Evolutionary conservation across 495 filamentous ascomycete genomes (phyloP).

Genomic region (Podospora sp.): DNA sequence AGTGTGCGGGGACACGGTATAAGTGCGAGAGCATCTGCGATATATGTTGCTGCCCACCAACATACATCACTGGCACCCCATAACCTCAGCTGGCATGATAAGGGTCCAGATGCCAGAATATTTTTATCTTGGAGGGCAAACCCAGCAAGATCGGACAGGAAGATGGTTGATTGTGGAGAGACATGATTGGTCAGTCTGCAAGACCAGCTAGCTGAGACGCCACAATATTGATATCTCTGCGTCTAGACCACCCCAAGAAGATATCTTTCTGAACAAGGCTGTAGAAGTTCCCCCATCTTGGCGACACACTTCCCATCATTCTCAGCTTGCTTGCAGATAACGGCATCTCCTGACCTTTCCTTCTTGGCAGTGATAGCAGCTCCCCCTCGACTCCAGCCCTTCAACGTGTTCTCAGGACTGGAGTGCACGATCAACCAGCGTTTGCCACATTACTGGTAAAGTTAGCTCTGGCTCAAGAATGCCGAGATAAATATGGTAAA

Average conservation of each 20-base stretch:
- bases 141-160: neutral
- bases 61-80: neutral
- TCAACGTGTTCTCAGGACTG: too few species aligned
- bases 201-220: neutral
- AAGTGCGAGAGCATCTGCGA: neutral
- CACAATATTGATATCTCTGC: neutral
- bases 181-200: neutral
- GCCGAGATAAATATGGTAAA: neutral
- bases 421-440: too few species aligned
- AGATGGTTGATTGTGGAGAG: neutral
- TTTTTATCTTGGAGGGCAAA: neutral
- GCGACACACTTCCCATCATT: neutral
- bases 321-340: neutral
- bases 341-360: too few species aligned
- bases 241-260: neutral
- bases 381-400: too few species aligned
- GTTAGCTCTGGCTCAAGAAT: neutral
- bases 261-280: neutral
- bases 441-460: neutral
- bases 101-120: neutral
- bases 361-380: too few species aligned
- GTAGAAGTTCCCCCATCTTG: neutral
- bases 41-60: neutral
- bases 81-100: neutral
- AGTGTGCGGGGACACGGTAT: too few species aligned